These are phyloP conservation scores for Setaria viridis DNA, from an alignment of 202 grass and related monocot genomes.

Conservation along the genomic window DNA sequence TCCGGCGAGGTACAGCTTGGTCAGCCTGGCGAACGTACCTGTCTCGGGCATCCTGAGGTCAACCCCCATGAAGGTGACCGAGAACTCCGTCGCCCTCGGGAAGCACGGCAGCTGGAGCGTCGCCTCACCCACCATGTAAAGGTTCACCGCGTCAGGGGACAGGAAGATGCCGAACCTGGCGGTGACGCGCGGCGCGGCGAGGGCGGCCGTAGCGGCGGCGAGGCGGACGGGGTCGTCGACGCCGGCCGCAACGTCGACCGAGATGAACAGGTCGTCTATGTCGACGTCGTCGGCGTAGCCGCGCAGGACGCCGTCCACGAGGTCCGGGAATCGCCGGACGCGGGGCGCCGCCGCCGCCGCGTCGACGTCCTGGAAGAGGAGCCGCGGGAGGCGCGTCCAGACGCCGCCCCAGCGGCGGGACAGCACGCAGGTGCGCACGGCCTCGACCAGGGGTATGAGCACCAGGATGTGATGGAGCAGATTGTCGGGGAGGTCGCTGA, in stretches of 20 bases:
- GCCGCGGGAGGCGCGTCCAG: conserved; percentile 26
- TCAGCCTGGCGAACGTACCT: neutral
- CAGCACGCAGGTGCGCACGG: conserved; percentile 45
- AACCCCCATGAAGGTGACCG: neutral
- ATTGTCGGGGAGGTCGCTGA: conserved; percentile 36
- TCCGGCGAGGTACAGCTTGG: neutral
- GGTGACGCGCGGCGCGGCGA: neutral
- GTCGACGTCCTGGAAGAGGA: conserved; percentile 4
- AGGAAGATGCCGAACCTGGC: neutral
- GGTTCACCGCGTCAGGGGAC: neutral
- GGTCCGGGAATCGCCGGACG: neutral
- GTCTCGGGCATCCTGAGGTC: neutral
- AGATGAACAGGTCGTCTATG: too few species aligned
- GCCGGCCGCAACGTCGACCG: too few species aligned
- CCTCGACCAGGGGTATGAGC: conserved; percentile 39
- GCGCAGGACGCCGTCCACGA: neutral
- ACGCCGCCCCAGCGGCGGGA: conserved; percentile 30
- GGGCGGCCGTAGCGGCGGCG: too few species aligned
- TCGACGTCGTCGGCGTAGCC: neutral
- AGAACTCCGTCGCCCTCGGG: neutral
- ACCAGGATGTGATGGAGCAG: conserved; percentile 40
- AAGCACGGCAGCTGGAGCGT: conserved; percentile 6
- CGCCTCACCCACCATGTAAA: neutral
- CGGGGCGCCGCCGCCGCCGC: neutral
- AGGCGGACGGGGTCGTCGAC: too few species aligned